Conservation (phyloP, 2,329 filamentous ascomycete genomes). For the Chaetothyriales sp. region DNA sequence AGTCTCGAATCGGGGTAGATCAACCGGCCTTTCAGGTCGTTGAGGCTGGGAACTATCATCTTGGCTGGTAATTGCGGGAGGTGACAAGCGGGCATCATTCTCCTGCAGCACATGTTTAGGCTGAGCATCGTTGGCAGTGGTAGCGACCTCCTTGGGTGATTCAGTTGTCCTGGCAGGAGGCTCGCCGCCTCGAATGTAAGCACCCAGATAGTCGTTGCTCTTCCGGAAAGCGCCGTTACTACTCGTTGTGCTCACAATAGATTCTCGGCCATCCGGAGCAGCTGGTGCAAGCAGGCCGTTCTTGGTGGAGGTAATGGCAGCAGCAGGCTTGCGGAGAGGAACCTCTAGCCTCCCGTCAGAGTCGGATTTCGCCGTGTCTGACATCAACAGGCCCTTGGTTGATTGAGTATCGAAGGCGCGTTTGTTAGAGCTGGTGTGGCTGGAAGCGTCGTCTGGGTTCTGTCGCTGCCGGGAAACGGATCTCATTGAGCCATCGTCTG, state of each 20-base stretch:
- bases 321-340: neutral
- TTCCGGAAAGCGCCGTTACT: conserved; percentile 21
- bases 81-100: neutral
- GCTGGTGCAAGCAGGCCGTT: conserved; percentile 11
- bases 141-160: neutral
- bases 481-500: conserved; percentile 29
- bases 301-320: neutral
- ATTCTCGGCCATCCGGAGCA: conserved; percentile 7
- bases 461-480: conserved; percentile 21
- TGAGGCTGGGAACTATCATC: neutral
- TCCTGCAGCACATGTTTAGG: neutral
- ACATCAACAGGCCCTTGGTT: neutral
- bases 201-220: conserved; percentile 26
- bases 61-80: neutral
- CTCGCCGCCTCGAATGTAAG: conserved; percentile 23
- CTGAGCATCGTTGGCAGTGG: neutral
- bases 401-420: conserved; percentile 1
- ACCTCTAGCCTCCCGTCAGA: neutral
- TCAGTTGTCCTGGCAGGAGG: conserved; percentile 1
- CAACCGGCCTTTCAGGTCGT: neutral
- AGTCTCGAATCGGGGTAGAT: neutral
- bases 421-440: conserved; percentile 36
- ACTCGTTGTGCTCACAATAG: conserved; percentile 15
- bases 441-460: conserved; percentile 36
- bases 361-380: neutral